phyloP scores from a whole-genome alignment of 805 yeast species.

The Saturnispora sanitii region DNA sequence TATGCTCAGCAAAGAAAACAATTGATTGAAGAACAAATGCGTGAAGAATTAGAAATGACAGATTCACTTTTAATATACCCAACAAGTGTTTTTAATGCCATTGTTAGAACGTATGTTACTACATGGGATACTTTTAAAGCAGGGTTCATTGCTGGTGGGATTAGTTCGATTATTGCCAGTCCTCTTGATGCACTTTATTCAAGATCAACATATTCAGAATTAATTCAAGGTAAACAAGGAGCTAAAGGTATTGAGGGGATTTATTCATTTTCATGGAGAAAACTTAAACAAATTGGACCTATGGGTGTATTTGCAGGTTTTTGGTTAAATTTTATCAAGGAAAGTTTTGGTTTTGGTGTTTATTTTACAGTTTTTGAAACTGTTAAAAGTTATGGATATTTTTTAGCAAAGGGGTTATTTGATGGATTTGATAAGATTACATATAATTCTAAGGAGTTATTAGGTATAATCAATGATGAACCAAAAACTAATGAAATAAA shows the following conservation, averaged over 20 bases:
- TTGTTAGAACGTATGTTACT: conserved; percentile 10
- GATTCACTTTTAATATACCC: conserved; percentile 17
- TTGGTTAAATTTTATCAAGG: conserved; percentile 68
- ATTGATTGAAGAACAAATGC: conserved; percentile 13
- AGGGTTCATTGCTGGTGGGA: conserved; percentile 78
- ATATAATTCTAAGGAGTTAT: conserved; percentile 4
- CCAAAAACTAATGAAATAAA: conserved; percentile 16
- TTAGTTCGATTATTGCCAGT: conserved; percentile 85
- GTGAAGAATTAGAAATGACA: conserved; percentile 12
- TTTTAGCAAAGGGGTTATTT: conserved; percentile 36
- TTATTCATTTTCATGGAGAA: conserved; percentile 67
- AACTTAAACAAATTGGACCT: conserved; percentile 63
- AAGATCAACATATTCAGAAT: conserved; percentile 66
- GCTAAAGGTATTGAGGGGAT: conserved; percentile 45
- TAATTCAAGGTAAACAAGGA: conserved; percentile 43
- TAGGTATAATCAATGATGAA: conserved; percentile 21
- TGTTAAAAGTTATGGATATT: conserved; percentile 60
- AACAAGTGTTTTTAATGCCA: conserved; percentile 3
- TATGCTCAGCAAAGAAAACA: conserved; percentile 20
- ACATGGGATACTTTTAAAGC: conserved; percentile 57
- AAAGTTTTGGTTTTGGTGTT: conserved; percentile 71
- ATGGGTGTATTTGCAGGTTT: conserved; percentile 88
- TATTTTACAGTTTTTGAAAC: conserved; percentile 76
- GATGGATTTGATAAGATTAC: conserved; percentile 20
- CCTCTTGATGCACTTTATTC: conserved; percentile 89